Evolutionary conservation across 2,329 filamentous ascomycete species (phyloP), one percentile per base, ranked within the genome.

Genomic region (Exophiala lecanii-corni): DNA sequence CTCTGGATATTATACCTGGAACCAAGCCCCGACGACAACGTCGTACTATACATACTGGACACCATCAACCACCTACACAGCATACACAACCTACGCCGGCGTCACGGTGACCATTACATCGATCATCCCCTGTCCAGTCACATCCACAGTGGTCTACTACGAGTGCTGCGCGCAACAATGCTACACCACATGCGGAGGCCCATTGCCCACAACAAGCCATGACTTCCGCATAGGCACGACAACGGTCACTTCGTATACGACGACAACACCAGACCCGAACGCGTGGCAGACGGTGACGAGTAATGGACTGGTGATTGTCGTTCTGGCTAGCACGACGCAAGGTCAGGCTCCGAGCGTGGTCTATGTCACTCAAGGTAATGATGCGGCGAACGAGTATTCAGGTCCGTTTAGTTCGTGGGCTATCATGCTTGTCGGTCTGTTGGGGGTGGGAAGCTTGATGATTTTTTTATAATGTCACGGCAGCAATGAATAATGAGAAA

Each of bases 101-200:
- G 48, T 51, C 16, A 41, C 50, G 7, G 50, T 53, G n/a, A 51
- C 50, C 13, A 36, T 53, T 13, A 53, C 50, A 2, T 53, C 50
- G 6, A 36, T 43, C 15, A 15, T 53, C 1, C 50, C 48, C 6
- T 53, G 50, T 28, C 50, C 50, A 3, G 45, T 38, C 2, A 53
- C 50, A 18, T 51, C 45, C n/a, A 53, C 50, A 9, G 33, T 51
- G 25, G 34, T 49, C 15, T 44, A 47, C 31, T 53, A 47, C 39
- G 45, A 44, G 41, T 53, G 50, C 31, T 53, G 50, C 39, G 47
- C 23, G 23, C 23, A 53, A 25, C 47, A 50, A 39, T 53, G 50
- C 32, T 37, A 47, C n/a, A 43, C 36, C 25, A 42, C 47, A 19
- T 51, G 49, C 32, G 36, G 43, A 25, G 43, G 43, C 7, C 36